Percentiles rank a stretch among this genome's conserved stretches.
Evolutionary conservation across 768 basidiomycete species (phyloP).

Genomic region (Russula sp.): DNA sequence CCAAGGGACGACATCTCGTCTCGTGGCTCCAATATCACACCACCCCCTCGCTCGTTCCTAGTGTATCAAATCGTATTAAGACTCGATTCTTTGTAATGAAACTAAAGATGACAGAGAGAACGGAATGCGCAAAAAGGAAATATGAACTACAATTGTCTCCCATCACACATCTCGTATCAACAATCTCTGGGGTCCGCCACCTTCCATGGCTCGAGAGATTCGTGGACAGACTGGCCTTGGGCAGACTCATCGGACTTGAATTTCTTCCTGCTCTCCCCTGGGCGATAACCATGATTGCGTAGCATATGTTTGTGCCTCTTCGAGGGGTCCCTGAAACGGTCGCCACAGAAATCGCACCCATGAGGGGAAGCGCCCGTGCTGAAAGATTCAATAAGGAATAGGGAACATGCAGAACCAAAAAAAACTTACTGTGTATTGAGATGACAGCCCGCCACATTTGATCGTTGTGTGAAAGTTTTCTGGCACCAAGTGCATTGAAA

Average conservation of each 20-base stretch:
- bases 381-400: neutral
- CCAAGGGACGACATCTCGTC: constrained; percentile 17
- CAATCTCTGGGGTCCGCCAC: constrained; percentile 5
- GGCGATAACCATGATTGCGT: constrained; percentile 44
- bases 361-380: constrained; percentile 57
- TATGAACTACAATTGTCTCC: constrained; percentile 5
- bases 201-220: constrained; percentile 25
- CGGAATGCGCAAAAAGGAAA: constrained; percentile 13
- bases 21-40: constrained; percentile 14
- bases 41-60: neutral
- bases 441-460: constrained; percentile 50
- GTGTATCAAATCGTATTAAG: constrained; percentile 8
- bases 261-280: constrained; percentile 40
- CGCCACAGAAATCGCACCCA: constrained; percentile 47
- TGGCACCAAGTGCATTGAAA: constrained; percentile 47
- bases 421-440: constrained; percentile 45
- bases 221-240: constrained; percentile 26
- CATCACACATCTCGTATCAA: neutral
- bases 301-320: constrained; percentile 56
- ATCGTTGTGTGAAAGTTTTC: constrained; percentile 54
- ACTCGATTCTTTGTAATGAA: constrained; percentile 3
- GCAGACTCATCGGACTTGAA: constrained; percentile 15
- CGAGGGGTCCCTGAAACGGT: constrained; percentile 59
- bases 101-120: constrained; percentile 9
- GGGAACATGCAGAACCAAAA: constrained; percentile 20